Evolutionary conservation across 169 alveolate species (phyloP).

Genomic region (Neospora caninum): DNA sequence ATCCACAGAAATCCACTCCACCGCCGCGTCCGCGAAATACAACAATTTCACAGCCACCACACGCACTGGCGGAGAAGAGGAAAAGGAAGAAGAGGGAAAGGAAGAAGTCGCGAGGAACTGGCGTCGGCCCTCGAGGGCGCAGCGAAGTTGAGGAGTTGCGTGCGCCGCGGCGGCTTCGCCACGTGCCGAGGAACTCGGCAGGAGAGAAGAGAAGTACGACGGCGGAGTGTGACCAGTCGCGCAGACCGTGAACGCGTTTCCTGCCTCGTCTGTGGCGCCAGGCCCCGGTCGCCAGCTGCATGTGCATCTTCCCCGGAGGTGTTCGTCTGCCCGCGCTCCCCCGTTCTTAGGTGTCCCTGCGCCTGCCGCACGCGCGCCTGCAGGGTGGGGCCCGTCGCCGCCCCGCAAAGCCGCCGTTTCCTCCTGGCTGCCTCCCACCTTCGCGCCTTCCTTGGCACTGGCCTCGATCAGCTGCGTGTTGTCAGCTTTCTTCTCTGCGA

Average conservation of each 20-base stretch:
- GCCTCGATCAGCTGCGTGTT: not conserved
- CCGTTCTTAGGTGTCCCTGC: too few species aligned
- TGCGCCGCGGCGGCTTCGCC: not conserved
- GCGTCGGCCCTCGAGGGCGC: not conserved
- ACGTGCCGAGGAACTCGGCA: not conserved
- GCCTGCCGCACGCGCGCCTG: not conserved
- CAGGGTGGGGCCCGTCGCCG: not conserved
- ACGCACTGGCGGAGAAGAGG: not conserved
- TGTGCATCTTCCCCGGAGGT: not conserved
- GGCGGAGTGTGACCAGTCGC: not conserved
- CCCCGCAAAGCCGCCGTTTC: not conserved
- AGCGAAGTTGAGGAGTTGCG: not conserved
- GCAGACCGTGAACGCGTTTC: not conserved
- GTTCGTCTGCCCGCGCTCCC: too few species aligned
- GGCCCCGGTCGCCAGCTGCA: not conserved
- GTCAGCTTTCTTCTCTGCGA: not conserved
- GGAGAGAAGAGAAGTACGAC: not conserved
- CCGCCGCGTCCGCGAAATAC: constrained; percentile 29
- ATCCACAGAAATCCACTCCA: constrained; percentile 20
- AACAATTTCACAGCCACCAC: constrained; percentile 36
- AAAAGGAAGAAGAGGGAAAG: not conserved
- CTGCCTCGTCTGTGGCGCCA: not conserved
- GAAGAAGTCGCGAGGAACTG: not conserved
- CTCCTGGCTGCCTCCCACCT: not conserved
- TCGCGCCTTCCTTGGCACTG: not conserved